Evolutionary conservation across 768 basidiomycete species (phyloP), one percentile per base, ranked within the genome.

Genomic region (Vararia minispora): DNA sequence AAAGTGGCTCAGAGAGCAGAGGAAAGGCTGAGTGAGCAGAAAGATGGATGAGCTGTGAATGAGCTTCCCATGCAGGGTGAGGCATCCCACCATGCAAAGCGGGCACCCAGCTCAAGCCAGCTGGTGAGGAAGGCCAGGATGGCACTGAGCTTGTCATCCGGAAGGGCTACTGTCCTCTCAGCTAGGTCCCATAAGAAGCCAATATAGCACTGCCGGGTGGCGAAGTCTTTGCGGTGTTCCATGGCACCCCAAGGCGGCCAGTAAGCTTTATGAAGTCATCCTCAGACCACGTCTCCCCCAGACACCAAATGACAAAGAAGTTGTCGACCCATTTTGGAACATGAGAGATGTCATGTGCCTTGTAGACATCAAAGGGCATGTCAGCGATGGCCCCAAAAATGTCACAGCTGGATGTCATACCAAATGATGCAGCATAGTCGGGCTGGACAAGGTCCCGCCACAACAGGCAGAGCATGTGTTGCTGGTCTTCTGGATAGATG

Each of bases 291-390:
- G 42, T 25, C 21, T 56, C 42, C 23, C 37, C 22, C 2, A 56
- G 56, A 0, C 46, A 38, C 0, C 50, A 46, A 9, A 61, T 44
- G 3, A 55, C 52, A 4, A 61, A 35, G 37, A 64, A 63, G 32
- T 66, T 54, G 51, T 66, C 60, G 0, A 64, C 62, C 63, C 64
- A 66, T 40, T 64, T 65, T n/a, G 28, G 12, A 9, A 59, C n/a
- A n/a, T n/a, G n/a, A n/a, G n/a, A n/a, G n/a, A n/a, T n/a, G n/a
- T n/a, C n/a, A n/a, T n/a, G n/a, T n/a, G n/a, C n/a, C n/a, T n/a
- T n/a, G n/a, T n/a, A n/a, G n/a, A n/a, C n/a, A n/a, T n/a, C n/a
- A n/a, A n/a, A n/a, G n/a, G n/a, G n/a, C n/a, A n/a, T n/a, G n/a
- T n/a, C n/a, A n/a, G n/a, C n/a, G n/a, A n/a, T n/a, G n/a, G n/a